phyloP scores from a whole-genome alignment of 179 eudicot genomes.

The Amaranthus tricolor region DNA sequence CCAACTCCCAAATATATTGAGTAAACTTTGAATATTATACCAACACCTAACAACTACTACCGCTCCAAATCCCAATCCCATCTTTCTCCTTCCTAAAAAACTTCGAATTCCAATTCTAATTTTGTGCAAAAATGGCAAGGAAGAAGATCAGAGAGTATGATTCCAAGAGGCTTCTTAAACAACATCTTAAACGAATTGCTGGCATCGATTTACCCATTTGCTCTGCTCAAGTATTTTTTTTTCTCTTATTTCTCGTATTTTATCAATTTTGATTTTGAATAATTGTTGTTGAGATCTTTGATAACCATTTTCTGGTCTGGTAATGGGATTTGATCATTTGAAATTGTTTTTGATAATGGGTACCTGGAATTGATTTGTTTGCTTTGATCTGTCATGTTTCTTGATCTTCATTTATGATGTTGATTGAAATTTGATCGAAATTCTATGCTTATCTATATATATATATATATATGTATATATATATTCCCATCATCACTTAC shows the following conservation, averaged over 20 bases:
- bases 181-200: slow-evolving; percentile 58
- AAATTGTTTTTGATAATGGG: not conserved
- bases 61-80: not conserved
- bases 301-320: slow-evolving; percentile 12
- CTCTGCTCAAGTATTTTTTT: slow-evolving; percentile 57
- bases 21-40: slow-evolving; percentile 6
- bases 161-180: slow-evolving; percentile 66
- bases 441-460: not conserved
- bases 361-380: not conserved
- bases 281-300: not conserved
- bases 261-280: not conserved
- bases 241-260: not conserved
- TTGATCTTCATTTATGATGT: not conserved
- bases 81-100: not conserved
- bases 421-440: not conserved
- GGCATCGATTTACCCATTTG: slow-evolving; percentile 46
- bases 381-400: slow-evolving; percentile 15
- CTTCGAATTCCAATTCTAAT: no score
- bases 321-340: slow-evolving; percentile 12
- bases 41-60: slow-evolving; percentile 6
- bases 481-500: not conserved
- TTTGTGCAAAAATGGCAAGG: slow-evolving; percentile 46
- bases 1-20: not conserved
- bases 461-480: not conserved
- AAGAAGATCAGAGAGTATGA: slow-evolving; percentile 91